Evolutionary conservation across 2,329 filamentous ascomycete genomes (phyloP).

Genomic region (Phyllachora maydis): DNA sequence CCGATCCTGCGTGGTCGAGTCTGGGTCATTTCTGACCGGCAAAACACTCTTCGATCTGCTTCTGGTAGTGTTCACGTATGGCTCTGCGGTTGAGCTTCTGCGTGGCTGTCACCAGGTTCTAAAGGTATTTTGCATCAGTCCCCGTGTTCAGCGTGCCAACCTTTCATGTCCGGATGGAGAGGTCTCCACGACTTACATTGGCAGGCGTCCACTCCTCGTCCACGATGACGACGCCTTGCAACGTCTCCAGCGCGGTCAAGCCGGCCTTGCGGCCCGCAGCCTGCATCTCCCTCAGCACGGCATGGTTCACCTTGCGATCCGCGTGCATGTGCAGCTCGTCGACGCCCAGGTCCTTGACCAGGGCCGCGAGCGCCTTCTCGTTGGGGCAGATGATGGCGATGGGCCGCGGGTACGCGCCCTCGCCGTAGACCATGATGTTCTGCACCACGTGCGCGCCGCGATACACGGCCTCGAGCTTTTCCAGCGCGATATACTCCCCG

Average conservation of each 20-base stretch:
- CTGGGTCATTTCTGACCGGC: conserved; percentile 7
- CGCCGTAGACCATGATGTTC: conserved; percentile 78
- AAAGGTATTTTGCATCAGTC: conserved; percentile 1
- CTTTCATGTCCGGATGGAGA: conserved; percentile 2
- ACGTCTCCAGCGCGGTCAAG: conserved; percentile 49
- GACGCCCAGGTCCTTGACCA: conserved; percentile 40
- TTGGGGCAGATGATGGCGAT: conserved; percentile 61
- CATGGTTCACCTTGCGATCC: conserved; percentile 39
- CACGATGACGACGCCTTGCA: conserved; percentile 56
- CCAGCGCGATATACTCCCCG: conserved; percentile 90
- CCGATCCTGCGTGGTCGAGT: too few species aligned
- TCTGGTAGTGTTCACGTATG: conserved; percentile 26
- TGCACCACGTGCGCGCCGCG: conserved; percentile 57
- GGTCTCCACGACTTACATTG: conserved; percentile 39
- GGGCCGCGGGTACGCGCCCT: conserved; percentile 52
- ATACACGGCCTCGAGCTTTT: conserved; percentile 88
- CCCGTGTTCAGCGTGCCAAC: too few species aligned
- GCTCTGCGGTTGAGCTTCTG: conserved; percentile 36
- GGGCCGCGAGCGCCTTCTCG: conserved; percentile 38
- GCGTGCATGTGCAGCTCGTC: conserved; percentile 45
- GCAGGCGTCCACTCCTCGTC: conserved; percentile 79
- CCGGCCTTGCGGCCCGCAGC: conserved; percentile 42
- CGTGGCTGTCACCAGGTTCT: conserved; percentile 40
- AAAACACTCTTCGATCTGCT: conserved; percentile 25
- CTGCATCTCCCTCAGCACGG: conserved; percentile 48